A percentile compares a stretch with the other conserved stretches of the same genome.
Evolutionary conservation across 768 basidiomycete species (phyloP).

Genomic region (Hysterangium stoloniferum): DNA sequence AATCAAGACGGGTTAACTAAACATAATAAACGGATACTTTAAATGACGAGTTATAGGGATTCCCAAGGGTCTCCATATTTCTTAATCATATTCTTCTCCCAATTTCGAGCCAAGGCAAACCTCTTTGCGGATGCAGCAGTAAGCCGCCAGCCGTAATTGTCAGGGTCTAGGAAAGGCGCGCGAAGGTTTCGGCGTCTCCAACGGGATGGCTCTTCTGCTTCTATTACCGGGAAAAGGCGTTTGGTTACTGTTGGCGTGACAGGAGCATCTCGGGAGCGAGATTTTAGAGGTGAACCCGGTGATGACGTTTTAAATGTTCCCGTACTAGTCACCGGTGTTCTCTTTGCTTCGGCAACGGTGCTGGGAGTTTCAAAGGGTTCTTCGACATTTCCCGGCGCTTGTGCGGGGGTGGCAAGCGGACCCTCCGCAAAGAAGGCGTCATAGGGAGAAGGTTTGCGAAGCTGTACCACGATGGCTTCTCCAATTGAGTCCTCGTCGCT

Average conservation of each 20-base stretch:
- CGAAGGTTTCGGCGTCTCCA: slow-evolving; percentile 8
- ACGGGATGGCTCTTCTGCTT: background rate
- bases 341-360: background rate
- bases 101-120: background rate
- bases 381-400: background rate
- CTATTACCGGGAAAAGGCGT: background rate
- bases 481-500: background rate
- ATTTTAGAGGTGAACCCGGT: background rate
- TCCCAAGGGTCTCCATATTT: slow-evolving; percentile 11
- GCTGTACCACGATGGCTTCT: background rate
- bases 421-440: background rate
- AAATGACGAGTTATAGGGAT: background rate
- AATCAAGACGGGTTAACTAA: background rate
- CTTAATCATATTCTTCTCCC: slow-evolving; percentile 4
- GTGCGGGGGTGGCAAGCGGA: background rate
- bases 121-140: background rate
- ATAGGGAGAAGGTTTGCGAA: background rate
- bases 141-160: slow-evolving; percentile 4
- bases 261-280: background rate
- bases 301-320: slow-evolving; percentile 1
- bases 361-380: background rate
- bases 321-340: slow-evolving; percentile 7
- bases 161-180: slow-evolving; percentile 9
- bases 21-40: background rate
- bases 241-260: background rate